A percentile compares a stretch with the other conserved stretches of the same genome.
Conservation (phyloP, 2,329 filamentous ascomycete genomes). For the Incumbomyces delicatus region DNA sequence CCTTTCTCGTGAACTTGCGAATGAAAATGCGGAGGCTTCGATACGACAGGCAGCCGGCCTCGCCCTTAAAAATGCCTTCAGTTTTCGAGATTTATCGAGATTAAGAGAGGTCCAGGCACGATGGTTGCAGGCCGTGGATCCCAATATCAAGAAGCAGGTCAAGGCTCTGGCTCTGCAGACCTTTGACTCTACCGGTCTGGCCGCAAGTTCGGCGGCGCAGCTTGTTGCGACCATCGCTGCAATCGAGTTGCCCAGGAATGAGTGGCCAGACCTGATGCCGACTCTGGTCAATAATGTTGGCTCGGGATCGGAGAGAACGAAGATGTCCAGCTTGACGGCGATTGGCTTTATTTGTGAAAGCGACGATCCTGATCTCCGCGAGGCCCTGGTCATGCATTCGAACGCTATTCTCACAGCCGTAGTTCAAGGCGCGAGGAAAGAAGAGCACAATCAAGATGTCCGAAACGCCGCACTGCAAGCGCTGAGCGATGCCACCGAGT, state of each 20-base stretch:
- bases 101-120: slow-evolving; percentile 84
- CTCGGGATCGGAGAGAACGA: slow-evolving; percentile 74
- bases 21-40: slow-evolving; percentile 70
- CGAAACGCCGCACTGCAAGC: slow-evolving; percentile 87
- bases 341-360: slow-evolving; percentile 98
- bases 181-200: slow-evolving; percentile 69
- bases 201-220: slow-evolving; percentile 82
- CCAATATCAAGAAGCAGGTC: slow-evolving; percentile 73
- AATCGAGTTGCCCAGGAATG: slow-evolving; percentile 84
- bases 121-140: slow-evolving; percentile 78
- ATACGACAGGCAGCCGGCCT: slow-evolving; percentile 93
- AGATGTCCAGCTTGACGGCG: slow-evolving; percentile 88
- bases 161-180: slow-evolving; percentile 88
- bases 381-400: slow-evolving; percentile 73
- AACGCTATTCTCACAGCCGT: slow-evolving; percentile 97
- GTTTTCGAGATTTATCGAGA: slow-evolving; percentile 76
- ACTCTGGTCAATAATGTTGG: slow-evolving; percentile 87
- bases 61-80: slow-evolving; percentile 96
- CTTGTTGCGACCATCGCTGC: slow-evolving; percentile 90
- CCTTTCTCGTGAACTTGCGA: slow-evolving; percentile 87
- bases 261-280: slow-evolving; percentile 89
- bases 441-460: slow-evolving; percentile 85
- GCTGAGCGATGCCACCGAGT: slow-evolving; percentile 91
- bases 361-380: slow-evolving; percentile 75
- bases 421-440: slow-evolving; percentile 92